phyloP scores from a whole-genome alignment of 1,284 basidiomycete genomes.

The Trametes pubescens region DNA sequence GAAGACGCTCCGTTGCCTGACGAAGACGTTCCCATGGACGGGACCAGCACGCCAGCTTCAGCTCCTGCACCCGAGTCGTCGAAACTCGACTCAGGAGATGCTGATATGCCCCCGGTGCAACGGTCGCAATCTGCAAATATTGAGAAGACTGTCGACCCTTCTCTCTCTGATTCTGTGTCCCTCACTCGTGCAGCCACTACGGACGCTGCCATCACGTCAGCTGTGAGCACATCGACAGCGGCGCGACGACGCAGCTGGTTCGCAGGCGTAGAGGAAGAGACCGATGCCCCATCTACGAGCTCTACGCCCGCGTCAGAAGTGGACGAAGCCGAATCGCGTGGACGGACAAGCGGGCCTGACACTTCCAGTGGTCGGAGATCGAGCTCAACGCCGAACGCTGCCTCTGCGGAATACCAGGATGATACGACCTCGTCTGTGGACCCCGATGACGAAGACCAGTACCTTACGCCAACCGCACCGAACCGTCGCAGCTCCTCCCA shows the following conservation, averaged over 20 bases:
- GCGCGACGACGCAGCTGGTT: conserved; percentile 53
- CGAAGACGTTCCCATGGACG: conserved; percentile 30
- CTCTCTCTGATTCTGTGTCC: conserved; percentile 21
- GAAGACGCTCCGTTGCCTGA: conserved; percentile 42
- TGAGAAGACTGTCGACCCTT: conserved; percentile 14
- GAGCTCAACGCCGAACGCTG: conserved; percentile 23
- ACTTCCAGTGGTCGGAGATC: conserved; percentile 13
- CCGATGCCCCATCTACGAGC: conserved; percentile 33
- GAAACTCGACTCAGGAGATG: conserved; percentile 33
- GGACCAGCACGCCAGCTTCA: conserved; percentile 31
- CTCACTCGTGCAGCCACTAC: conserved; percentile 33
- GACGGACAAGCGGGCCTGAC: conserved; percentile 20
- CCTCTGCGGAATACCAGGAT: conserved; percentile 2
- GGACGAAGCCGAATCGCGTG: conserved; percentile 25
- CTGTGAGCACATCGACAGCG: conserved; percentile 20
- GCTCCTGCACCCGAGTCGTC: conserved; percentile 34
- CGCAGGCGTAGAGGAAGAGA: conserved; percentile 37
- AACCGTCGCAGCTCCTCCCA: conserved; percentile 38
- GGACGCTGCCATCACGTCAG: conserved; percentile 27
- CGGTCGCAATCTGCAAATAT: conserved; percentile 45
- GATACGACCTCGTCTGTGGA: conserved; percentile 1
- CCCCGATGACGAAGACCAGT: conserved; percentile 16
- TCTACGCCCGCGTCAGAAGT: conserved; percentile 18
- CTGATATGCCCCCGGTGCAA: conserved; percentile 34
- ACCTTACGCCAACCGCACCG: conserved; percentile 24